Conservation (phyloP, 2,329 filamentous ascomycete species). For the Fusarium liriodendri region DNA sequence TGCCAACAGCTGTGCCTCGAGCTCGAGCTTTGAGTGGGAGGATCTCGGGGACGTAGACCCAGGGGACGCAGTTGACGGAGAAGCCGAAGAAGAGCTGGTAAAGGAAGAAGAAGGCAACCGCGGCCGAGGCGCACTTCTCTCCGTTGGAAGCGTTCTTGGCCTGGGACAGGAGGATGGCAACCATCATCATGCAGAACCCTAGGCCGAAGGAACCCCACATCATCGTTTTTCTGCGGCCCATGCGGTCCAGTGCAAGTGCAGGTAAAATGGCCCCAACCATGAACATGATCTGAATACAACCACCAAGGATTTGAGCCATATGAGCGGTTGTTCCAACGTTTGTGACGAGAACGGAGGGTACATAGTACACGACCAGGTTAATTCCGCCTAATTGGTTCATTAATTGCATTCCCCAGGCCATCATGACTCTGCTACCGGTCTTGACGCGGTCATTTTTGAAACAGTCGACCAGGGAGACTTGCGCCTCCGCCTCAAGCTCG, state of each 20-base stretch:
- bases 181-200: slow-evolving; percentile 39
- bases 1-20: slow-evolving; percentile 17
- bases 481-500: slow-evolving; percentile 47
- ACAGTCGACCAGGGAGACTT: slow-evolving; percentile 12
- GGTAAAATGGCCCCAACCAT: slow-evolving; percentile 51
- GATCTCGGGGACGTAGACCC: slow-evolving; percentile 31
- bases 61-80: slow-evolving; percentile 28
- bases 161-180: slow-evolving; percentile 30
- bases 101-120: slow-evolving; percentile 29
- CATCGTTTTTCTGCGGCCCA: slow-evolving; percentile 56
- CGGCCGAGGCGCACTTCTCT: slow-evolving; percentile 25
- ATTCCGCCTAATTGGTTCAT: slow-evolving; percentile 60
- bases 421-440: slow-evolving; percentile 25
- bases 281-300: slow-evolving; percentile 53
- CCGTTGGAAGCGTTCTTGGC: slow-evolving; percentile 20
- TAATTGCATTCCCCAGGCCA: slow-evolving; percentile 35
- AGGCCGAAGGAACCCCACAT: slow-evolving; percentile 52
- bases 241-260: slow-evolving; percentile 49
- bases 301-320: slow-evolving; percentile 49
- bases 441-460: slow-evolving; percentile 32
- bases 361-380: slow-evolving; percentile 56
- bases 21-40: slow-evolving; percentile 27
- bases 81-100: slow-evolving; percentile 30
- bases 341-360: slow-evolving; percentile 43
- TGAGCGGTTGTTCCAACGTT: slow-evolving; percentile 47